Percentiles rank a stretch among this genome's conserved stretches.
phyloP scores from a whole-genome alignment of 179 eudicot genomes.

The Silene noctiflora region DNA sequence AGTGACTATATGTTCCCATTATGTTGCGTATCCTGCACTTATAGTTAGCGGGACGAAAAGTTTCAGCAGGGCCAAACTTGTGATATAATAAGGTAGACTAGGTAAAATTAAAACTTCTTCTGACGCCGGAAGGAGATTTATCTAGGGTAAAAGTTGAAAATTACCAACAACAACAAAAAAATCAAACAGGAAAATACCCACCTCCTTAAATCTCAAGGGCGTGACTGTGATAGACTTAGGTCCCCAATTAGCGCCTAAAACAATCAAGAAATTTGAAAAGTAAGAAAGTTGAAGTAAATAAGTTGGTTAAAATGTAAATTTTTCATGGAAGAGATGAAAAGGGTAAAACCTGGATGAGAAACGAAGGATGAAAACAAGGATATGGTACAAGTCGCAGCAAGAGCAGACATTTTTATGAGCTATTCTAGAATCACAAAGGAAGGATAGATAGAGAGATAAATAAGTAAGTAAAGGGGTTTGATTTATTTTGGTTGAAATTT shows the following conservation, averaged over 20 bases:
- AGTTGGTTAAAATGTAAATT: background rate
- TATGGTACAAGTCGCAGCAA: constrained; percentile 21
- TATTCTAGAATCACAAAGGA: too few relatives aligned
- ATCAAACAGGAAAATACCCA: background rate
- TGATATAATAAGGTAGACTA: too few relatives aligned
- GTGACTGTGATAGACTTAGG: constrained; percentile 14
- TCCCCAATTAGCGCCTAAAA: constrained; percentile 31
- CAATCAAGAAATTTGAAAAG: background rate
- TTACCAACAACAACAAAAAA: background rate
- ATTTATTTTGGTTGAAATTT: background rate
- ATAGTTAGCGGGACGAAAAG: too few relatives aligned
- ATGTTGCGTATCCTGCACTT: too few relatives aligned
- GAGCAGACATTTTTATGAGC: constrained; percentile 16
- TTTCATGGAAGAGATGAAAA: background rate
- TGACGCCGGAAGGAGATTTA: too few relatives aligned
- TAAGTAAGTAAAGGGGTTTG: background rate
- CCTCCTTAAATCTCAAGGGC: constrained; percentile 25
- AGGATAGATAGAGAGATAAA: background rate
- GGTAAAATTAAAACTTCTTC: too few relatives aligned
- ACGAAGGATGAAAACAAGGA: constrained; percentile 29
- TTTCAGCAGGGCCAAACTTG: too few relatives aligned
- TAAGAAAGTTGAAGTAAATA: background rate
- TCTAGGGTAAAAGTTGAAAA: too few relatives aligned
- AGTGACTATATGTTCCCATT: too few relatives aligned
- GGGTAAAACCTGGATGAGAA: constrained; percentile 23